phyloP scores from a whole-genome alignment of 106 monocot genomes.

The Dendrobium chrysotoxum region DNA sequence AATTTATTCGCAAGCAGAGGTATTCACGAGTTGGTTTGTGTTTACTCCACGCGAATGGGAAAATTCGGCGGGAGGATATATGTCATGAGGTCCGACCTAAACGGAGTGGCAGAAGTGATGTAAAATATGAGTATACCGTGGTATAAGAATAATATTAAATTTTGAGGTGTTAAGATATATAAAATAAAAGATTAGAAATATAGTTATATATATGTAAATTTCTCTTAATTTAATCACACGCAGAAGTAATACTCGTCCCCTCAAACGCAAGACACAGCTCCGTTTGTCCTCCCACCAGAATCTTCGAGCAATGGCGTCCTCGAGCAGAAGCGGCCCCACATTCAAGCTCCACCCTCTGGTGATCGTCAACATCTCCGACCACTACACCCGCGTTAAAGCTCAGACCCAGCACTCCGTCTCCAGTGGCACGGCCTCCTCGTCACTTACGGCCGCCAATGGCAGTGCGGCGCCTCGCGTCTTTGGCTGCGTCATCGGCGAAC shows the following conservation, averaged over 20 bases:
- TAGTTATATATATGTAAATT: too few relatives aligned
- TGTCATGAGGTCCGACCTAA: too few relatives aligned
- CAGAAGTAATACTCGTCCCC: background rate
- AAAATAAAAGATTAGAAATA: too few relatives aligned
- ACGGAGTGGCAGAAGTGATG: too few relatives aligned
- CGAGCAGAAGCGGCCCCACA: slow-evolving; percentile 77
- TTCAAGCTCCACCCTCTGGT: slow-evolving; percentile 99
- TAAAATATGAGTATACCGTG: too few relatives aligned
- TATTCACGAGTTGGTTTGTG: too few relatives aligned
- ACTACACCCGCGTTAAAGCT: slow-evolving; percentile 77
- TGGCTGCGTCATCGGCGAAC: slow-evolving; percentile 94
- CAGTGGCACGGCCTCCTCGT: slow-evolving; percentile 8
- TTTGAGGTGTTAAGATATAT: too few relatives aligned
- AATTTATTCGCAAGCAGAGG: too few relatives aligned
- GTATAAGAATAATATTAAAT: too few relatives aligned
- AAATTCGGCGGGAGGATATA: too few relatives aligned
- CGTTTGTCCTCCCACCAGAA: background rate
- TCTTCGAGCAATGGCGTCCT: slow-evolving; percentile 45
- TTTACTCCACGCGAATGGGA: too few relatives aligned
- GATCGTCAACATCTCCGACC: slow-evolving; percentile 98
- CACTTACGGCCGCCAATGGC: slow-evolving; percentile 8
- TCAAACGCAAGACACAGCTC: background rate
- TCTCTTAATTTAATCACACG: too few relatives aligned
- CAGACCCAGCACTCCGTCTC: slow-evolving; percentile 35
- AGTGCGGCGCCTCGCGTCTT: slow-evolving; percentile 50